Conservation (phyloP, 2,329 filamentous ascomycete genomes). For the Coniosporium tulheliwenetii region DNA sequence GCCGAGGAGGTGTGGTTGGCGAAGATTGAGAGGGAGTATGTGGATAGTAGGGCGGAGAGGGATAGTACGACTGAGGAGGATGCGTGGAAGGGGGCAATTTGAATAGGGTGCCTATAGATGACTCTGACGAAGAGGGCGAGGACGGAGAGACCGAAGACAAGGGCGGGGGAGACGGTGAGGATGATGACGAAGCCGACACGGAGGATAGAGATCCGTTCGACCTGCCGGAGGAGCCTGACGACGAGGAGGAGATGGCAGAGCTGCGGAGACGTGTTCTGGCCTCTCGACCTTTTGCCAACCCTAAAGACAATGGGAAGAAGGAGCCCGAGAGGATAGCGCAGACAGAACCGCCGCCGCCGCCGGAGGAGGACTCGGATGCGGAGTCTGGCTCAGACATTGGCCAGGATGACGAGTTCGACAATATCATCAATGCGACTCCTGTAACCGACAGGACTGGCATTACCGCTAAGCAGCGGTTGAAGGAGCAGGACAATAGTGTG, state of each 20-base stretch:
- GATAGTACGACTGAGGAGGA: slow-evolving; percentile 46
- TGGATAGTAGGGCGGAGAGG: slow-evolving; percentile 54
- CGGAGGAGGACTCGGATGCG: slow-evolving; percentile 41
- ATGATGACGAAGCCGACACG: slow-evolving; percentile 23
- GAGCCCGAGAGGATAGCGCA: slow-evolving; percentile 45
- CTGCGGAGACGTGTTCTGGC: slow-evolving; percentile 78
- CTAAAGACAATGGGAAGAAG: slow-evolving; percentile 35
- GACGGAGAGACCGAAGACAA: slow-evolving; percentile 25
- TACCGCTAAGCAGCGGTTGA: slow-evolving; percentile 41
- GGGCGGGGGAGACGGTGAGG: slow-evolving; percentile 27
- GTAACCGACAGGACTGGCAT: slow-evolving; percentile 76
- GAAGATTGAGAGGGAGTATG: slow-evolving; percentile 79
- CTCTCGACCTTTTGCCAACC: slow-evolving; percentile 72
- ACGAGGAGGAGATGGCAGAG: slow-evolving; percentile 87
- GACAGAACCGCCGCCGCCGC: slow-evolving; percentile 34
- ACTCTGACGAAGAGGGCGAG: slow-evolving; percentile 36
- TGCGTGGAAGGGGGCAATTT: slow-evolving; percentile 83
- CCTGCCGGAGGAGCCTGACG: slow-evolving; percentile 63
- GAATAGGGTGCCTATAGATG: slow-evolving; percentile 45
- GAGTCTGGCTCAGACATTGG: slow-evolving; percentile 59
- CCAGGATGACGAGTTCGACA: slow-evolving; percentile 72
- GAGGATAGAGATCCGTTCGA: slow-evolving; percentile 52
- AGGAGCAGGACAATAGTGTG: slow-evolving; percentile 27
- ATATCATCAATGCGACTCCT: slow-evolving; percentile 81
- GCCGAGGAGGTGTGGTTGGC: slow-evolving; percentile 79